A percentile compares a stretch with the other conserved stretches of the same genome.
Conservation (phyloP, 257 asterid genomes). For the Marsdenia floribunda region DNA sequence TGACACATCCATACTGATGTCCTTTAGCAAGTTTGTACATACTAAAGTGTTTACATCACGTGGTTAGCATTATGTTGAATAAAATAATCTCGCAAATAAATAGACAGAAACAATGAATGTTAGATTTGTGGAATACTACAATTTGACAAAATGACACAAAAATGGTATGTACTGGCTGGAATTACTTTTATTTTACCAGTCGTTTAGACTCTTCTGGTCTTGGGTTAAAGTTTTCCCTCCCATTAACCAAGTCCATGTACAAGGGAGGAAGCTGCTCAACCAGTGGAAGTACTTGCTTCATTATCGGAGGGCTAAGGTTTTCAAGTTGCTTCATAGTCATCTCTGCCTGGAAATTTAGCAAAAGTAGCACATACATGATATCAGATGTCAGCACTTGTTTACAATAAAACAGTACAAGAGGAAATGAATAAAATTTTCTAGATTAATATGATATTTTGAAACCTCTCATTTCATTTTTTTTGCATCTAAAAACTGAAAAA, state of each 20-base stretch:
- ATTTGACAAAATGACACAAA: not conserved
- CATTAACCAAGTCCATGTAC: slow-evolving; percentile 87
- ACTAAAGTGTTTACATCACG: not conserved
- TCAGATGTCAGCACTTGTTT: not conserved
- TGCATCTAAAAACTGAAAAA: not conserved
- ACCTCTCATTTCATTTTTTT: not conserved
- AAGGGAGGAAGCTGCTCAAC: slow-evolving; percentile 96
- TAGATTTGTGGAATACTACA: not conserved
- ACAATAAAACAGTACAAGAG: not conserved
- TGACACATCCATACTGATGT: not conserved
- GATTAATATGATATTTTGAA: not conserved
- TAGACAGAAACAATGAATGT: not conserved
- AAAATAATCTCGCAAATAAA: not conserved
- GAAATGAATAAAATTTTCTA: not conserved
- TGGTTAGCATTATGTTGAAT: not conserved
- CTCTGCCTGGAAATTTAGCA: slow-evolving; percentile 61
- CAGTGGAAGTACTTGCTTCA: slow-evolving; percentile 89
- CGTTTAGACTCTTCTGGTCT: slow-evolving; percentile 87
- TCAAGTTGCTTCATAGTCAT: slow-evolving; percentile 86
- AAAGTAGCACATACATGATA: not conserved
- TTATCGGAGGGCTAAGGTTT: slow-evolving; percentile 80
- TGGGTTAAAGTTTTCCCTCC: slow-evolving; percentile 80
- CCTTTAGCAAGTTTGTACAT: not conserved
- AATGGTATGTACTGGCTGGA: not conserved
- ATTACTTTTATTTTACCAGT: slow-evolving; percentile 46